Conservation (phyloP, 352 stramenopile species). For the Phytophthora macrochlamydospora region DNA sequence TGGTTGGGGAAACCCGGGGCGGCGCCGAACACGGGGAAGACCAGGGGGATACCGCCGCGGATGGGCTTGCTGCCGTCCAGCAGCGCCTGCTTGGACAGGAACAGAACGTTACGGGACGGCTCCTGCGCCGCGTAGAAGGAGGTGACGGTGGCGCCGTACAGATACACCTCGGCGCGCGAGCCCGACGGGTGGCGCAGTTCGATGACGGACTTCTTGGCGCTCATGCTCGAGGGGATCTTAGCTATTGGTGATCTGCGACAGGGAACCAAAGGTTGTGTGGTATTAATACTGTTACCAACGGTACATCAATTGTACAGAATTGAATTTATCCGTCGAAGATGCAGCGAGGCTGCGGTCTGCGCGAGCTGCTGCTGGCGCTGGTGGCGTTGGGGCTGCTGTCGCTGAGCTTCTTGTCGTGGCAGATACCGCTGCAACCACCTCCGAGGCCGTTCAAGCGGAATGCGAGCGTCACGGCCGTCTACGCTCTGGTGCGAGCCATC, state of each 20-base stretch:
- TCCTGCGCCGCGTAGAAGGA: slow-evolving; percentile 79
- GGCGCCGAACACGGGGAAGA: slow-evolving; percentile 96
- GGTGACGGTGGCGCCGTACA: slow-evolving; percentile 93
- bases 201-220: slow-evolving; percentile 39
- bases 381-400: slow-evolving; percentile 29
- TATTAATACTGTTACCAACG: not conserved
- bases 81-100: slow-evolving; percentile 89
- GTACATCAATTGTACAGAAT: not conserved
- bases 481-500: slow-evolving; percentile 47
- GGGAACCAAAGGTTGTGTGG: not conserved
- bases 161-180: slow-evolving; percentile 77
- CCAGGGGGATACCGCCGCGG: slow-evolving; percentile 94
- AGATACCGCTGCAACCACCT: slow-evolving; percentile 18
- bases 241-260: no score
- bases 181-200: slow-evolving; percentile 71
- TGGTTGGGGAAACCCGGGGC: slow-evolving; percentile 91
- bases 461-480: slow-evolving; percentile 14
- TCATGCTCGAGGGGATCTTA: not conserved
- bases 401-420: slow-evolving; percentile 27
- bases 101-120: slow-evolving; percentile 89
- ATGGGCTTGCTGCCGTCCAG: slow-evolving; percentile 95
- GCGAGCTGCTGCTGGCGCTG: slow-evolving; percentile 17
- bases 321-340: not conserved
- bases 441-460: not conserved
- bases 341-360: slow-evolving; percentile 5